Base-by-base conservation (phyloP, 495 filamentous ascomycete species). In the Staphylotrichum longicolle region DNA sequence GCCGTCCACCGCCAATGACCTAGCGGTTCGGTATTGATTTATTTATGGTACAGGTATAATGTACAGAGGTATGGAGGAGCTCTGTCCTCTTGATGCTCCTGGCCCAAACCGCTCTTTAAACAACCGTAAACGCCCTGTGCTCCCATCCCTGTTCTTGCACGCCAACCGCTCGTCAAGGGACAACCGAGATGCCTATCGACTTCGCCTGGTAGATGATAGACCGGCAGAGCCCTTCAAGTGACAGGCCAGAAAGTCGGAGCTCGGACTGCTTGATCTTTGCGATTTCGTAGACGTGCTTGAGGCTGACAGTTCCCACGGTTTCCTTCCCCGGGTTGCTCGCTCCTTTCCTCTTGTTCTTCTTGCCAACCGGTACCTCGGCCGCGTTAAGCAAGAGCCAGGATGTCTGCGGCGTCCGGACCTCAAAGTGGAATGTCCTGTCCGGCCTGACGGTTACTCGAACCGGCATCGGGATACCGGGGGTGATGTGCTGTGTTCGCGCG, bases 241-340 rank as follows among this genome's bases (percentile, higher is more conserved):
- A 81, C 73, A 96, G 72, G 42, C 91, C 93, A 8, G 88, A 89
- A 65, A 98, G 78, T 58, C 94, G 80, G 56, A 86, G 78, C 78
- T 98, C 94, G 57, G 82, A 77, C 62, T 91, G 85, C 82, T 99
- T 99, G 75, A 98, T 96, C 80, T 90, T 89, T 68, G 94, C 94
- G 74, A 99, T 99, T 80, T 98, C 93, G 71, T 93, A 97, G 51
- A 99, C 77, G 77, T 99, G 94, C 80, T 99, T 99, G 68, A 99
- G 78, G 61, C 88, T 92, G 45, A 98, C 82, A 12, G 83, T 84
- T 58, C 95, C 94, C 45, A 92, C 84, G 41, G 75, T 84, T 68
- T 94, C 91, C 60, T 88, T 84, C n/a, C 88, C 89, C 11, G 89
- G 87, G 35, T 84, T 85, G 76, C 83, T 86, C 3, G 91, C 88